Evolutionary conservation across 305 asterid species (phyloP).

Genomic region (Solanum hybrid): DNA sequence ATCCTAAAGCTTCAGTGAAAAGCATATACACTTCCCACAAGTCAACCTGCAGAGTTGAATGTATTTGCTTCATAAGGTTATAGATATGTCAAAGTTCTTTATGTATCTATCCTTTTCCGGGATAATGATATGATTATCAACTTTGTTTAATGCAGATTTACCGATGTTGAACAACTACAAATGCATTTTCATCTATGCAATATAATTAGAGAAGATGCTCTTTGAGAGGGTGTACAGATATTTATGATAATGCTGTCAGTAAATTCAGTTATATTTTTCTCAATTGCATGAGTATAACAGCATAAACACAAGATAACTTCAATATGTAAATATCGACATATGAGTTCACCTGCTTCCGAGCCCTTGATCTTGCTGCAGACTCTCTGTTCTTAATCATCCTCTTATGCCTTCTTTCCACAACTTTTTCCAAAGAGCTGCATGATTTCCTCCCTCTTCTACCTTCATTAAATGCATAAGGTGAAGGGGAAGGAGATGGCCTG

Average conservation of each 20-base stretch:
- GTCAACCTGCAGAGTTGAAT: not conserved
- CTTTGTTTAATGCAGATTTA: not conserved
- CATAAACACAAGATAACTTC: not conserved
- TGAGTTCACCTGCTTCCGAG: slow-evolving; percentile 75
- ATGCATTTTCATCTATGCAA: not conserved
- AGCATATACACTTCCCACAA: not conserved
- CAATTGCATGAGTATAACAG: not conserved
- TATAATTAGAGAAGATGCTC: not conserved
- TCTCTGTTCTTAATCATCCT: slow-evolving; percentile 95
- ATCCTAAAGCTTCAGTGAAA: not conserved
- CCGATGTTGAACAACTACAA: not conserved
- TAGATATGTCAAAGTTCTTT: not conserved
- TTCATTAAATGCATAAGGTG: slow-evolving; percentile 54
- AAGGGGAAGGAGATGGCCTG: slow-evolving; percentile 45
- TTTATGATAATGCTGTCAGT: not conserved
- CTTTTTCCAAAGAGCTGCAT: slow-evolving; percentile 65
- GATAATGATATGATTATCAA: not conserved
- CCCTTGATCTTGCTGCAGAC: slow-evolving; percentile 93
- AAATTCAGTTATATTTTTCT: not conserved
- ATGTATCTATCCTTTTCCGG: not conserved
- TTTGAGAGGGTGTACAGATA: not conserved
- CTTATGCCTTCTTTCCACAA: slow-evolving; percentile 89
- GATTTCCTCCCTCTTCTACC: slow-evolving; percentile 67
- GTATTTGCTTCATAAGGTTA: not conserved
- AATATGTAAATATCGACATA: slow-evolving; percentile 1